Evolutionary conservation across 257 asterid species (phyloP).

Genomic region (Ilex aquifolium): DNA sequence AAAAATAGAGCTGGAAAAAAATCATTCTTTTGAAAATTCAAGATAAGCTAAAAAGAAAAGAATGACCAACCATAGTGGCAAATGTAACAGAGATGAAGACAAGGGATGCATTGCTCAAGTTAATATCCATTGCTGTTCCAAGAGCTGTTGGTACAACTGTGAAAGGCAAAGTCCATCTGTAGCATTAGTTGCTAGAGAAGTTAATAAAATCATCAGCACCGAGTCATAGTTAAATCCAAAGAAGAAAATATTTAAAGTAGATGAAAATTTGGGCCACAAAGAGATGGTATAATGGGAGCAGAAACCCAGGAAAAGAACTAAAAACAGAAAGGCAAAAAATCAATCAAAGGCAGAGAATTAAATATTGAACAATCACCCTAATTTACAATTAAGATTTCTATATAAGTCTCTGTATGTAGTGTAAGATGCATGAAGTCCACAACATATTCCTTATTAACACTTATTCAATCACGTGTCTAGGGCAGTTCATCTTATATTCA

Average conservation of each 20-base stretch:
- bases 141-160: slow-evolving; percentile 99
- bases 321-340: too few relatives aligned
- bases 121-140: slow-evolving; percentile 96
- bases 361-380: too few relatives aligned
- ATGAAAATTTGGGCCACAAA: too few relatives aligned
- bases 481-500: too few relatives aligned
- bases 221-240: not conserved
- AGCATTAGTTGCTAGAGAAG: slow-evolving; percentile 84
- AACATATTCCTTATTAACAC: slow-evolving; percentile 2
- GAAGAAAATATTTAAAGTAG: too few relatives aligned
- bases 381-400: too few relatives aligned
- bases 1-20: slow-evolving; percentile 1
- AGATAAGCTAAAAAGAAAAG: slow-evolving; percentile 12
- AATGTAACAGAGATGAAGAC: slow-evolving; percentile 98
- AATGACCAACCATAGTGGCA: slow-evolving; percentile 90
- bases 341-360: too few relatives aligned
- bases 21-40: not conserved
- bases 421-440: too few relatives aligned
- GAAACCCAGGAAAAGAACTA: too few relatives aligned
- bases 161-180: slow-evolving; percentile 93
- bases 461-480: not conserved
- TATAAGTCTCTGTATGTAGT: too few relatives aligned
- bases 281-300: too few relatives aligned
- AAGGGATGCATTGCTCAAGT: slow-evolving; percentile 92
- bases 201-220: slow-evolving; percentile 41